A percentile compares a stretch with the other conserved stretches of the same genome.
Evolutionary conservation across 78 protist species (phyloP).

Genomic region (Dictyostelium capitatum): DNA sequence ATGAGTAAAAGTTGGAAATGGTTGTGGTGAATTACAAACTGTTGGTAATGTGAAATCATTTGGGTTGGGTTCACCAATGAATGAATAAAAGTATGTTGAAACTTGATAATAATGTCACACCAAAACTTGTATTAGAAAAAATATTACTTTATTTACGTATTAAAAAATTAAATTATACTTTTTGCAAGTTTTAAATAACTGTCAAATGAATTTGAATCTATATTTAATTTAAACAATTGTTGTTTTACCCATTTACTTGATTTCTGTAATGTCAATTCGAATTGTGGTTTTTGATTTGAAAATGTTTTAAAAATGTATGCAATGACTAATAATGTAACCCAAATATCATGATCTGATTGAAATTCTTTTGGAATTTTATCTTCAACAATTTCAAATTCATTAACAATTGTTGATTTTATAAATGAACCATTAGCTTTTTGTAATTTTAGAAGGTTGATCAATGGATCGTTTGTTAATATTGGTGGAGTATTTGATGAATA

Average conservation of each 20-base stretch:
- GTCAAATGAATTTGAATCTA: background rate
- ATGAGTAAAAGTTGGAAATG: no score
- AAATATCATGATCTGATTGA: background rate
- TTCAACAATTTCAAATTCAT: background rate
- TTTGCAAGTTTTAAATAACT: background rate
- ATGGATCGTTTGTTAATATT: conserved; percentile 20
- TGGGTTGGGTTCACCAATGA: no score
- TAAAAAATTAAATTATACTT: no score
- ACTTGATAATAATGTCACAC: no score
- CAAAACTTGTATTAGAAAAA: no score
- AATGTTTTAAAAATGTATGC: conserved; percentile 10
- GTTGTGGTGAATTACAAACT: no score
- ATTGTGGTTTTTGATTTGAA: conserved; percentile 27
- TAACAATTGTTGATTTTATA: background rate
- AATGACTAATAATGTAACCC: conserved; percentile 52
- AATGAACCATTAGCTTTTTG: conserved; percentile 78
- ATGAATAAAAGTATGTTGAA: no score
- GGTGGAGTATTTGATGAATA: no score
- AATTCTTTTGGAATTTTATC: background rate
- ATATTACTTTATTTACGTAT: no score
- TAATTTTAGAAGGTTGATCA: background rate
- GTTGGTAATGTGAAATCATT: no score
- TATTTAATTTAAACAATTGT: conserved; percentile 5
- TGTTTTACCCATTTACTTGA: conserved; percentile 45
- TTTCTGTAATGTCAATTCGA: conserved; percentile 20